Conservation (phyloP, 2,329 filamentous ascomycete genomes). For the Cercospora canescens region DNA sequence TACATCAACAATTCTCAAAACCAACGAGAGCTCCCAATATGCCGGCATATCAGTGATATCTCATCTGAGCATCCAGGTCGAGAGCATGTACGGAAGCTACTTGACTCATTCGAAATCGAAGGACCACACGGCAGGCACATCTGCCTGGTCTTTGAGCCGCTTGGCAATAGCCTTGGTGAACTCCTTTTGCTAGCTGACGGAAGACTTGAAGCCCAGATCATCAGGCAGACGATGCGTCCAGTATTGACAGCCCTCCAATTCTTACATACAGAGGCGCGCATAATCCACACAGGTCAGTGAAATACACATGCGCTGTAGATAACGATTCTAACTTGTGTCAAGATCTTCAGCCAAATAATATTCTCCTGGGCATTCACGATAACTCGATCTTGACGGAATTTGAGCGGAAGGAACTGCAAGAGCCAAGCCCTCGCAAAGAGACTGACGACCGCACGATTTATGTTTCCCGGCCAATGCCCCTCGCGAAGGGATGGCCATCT, state of each 20-base stretch:
- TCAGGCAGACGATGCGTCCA: background rate
- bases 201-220: slow-evolving; percentile 22
- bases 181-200: slow-evolving; percentile 24
- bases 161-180: slow-evolving; percentile 42
- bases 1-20: slow-evolving; percentile 34
- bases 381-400: slow-evolving; percentile 33
- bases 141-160: slow-evolving; percentile 38
- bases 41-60: slow-evolving; percentile 30
- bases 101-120: slow-evolving; percentile 39
- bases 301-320: too few relatives aligned
- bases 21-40: slow-evolving; percentile 36
- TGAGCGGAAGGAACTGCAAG: slow-evolving; percentile 36
- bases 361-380: slow-evolving; percentile 39
- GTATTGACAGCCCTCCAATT: slow-evolving; percentile 34
- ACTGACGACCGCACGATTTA: slow-evolving; percentile 33
- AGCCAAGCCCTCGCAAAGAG: slow-evolving; percentile 37
- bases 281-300: slow-evolving; percentile 40
- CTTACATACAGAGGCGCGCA: slow-evolving; percentile 28
- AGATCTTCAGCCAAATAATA: slow-evolving; percentile 42
- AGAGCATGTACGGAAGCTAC: slow-evolving; percentile 35
- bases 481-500: slow-evolving; percentile 34
- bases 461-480: slow-evolving; percentile 35
- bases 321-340: too few relatives aligned
- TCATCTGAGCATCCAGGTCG: slow-evolving; percentile 33
- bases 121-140: slow-evolving; percentile 38